A percentile compares a stretch with the other conserved stretches of the same genome.
Evolutionary conservation across 768 basidiomycete species (phyloP).

Genomic region (Gloeopeniophorella convolvens): DNA sequence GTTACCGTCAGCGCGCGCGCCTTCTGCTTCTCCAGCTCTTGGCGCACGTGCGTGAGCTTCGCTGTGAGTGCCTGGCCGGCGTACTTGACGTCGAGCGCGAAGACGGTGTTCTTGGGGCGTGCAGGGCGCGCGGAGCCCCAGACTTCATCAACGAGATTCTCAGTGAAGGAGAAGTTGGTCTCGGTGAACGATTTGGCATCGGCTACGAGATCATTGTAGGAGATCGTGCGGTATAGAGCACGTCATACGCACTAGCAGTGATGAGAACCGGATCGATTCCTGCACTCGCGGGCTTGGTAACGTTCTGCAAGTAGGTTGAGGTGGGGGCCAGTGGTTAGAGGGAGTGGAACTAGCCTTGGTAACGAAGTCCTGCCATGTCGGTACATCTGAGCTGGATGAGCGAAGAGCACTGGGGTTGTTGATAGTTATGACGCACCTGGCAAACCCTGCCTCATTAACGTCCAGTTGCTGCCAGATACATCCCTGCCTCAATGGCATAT

Average conservation of each 20-base stretch:
- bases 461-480: slow-evolving; percentile 69
- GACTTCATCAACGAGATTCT: slow-evolving; percentile 74
- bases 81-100: slow-evolving; percentile 67
- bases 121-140: slow-evolving; percentile 66
- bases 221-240: not conserved
- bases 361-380: slow-evolving; percentile 86
- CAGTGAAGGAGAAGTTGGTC: slow-evolving; percentile 61
- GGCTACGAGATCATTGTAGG: slow-evolving; percentile 29
- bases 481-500: not conserved
- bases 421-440: slow-evolving; percentile 45
- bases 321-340: not conserved
- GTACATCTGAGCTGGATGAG: slow-evolving; percentile 51
- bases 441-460: slow-evolving; percentile 85
- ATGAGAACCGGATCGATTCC: slow-evolving; percentile 82
- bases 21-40: slow-evolving; percentile 56
- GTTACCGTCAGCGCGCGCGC: slow-evolving; percentile 71
- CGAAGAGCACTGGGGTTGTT: slow-evolving; percentile 1
- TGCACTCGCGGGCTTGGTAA: slow-evolving; percentile 55
- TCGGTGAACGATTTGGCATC: slow-evolving; percentile 54
- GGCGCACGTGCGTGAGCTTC: slow-evolving; percentile 64
- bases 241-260: slow-evolving; percentile 43
- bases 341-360: slow-evolving; percentile 43
- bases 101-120: slow-evolving; percentile 60
- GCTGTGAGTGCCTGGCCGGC: slow-evolving; percentile 58
- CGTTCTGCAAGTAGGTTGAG: slow-evolving; percentile 36